Conservation (phyloP, 169 alveolate genomes). For the Plasmodium gaboni region DNA sequence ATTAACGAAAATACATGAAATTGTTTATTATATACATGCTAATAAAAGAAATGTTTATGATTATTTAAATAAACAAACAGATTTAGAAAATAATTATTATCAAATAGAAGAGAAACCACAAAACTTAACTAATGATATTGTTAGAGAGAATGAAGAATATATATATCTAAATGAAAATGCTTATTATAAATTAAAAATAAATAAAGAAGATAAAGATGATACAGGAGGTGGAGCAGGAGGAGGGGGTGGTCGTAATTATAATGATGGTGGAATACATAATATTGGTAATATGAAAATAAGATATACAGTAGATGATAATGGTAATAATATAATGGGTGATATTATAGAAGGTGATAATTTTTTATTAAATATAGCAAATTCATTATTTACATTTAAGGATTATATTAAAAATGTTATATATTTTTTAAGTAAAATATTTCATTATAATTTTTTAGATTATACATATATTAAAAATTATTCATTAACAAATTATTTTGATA, state of each 20-base stretch:
- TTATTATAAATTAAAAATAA: constrained; percentile 71
- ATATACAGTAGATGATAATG: constrained; percentile 43
- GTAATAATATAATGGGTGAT: constrained; percentile 40
- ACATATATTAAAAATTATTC: constrained; percentile 55
- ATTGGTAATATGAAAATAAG: constrained; percentile 38
- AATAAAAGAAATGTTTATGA: constrained; percentile 70
- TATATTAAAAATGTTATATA: constrained; percentile 19
- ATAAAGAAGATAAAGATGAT: constrained; percentile 59
- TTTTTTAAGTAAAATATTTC: constrained; percentile 69
- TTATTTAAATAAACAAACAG: constrained; percentile 64
- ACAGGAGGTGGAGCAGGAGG: not conserved
- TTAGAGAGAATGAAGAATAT: constrained; percentile 64
- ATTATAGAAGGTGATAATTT: constrained; percentile 39
- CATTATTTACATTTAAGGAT: constrained; percentile 43
- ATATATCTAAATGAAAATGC: constrained; percentile 65
- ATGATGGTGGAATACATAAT: not conserved
- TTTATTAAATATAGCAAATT: constrained; percentile 20
- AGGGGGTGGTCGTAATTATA: constrained; percentile 23
- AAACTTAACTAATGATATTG: constrained; percentile 11
- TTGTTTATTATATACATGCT: constrained; percentile 71
- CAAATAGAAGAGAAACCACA: constrained; percentile 73
- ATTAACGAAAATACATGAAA: constrained; percentile 51
- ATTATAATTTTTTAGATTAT: constrained; percentile 70
- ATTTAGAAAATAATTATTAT: constrained; percentile 71
- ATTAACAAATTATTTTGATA: constrained; percentile 52